A percentile compares a stretch with the other conserved stretches of the same genome.
These are phyloP conservation scores for Boletus sensibilis DNA, from an alignment of 768 basidiomycete species.

Conservation along the genomic window DNA sequence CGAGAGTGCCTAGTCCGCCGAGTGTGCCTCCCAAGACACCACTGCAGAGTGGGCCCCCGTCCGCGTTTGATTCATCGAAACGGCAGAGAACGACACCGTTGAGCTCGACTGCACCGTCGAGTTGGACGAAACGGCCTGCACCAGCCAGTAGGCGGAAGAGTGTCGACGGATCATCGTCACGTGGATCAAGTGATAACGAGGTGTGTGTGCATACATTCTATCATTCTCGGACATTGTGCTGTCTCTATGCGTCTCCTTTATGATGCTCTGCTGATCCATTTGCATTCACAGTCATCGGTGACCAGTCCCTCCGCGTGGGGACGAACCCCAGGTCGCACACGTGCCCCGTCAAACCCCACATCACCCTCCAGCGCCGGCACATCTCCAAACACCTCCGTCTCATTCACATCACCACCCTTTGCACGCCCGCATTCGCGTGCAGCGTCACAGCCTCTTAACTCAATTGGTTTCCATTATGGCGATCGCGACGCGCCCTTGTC, in stretches of 20 bases:
- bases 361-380: conserved; percentile 31
- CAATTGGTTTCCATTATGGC: conserved; percentile 42
- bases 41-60: conserved; percentile 38
- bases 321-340: conserved; percentile 47
- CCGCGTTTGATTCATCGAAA: conserved; percentile 67
- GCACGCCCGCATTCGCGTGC: conserved; percentile 69
- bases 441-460: conserved; percentile 45
- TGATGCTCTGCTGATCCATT: conserved; percentile 10
- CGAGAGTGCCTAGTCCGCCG: conserved; percentile 45
- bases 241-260: background rate
- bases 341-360: conserved; percentile 73
- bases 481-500: conserved; percentile 29
- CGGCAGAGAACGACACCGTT: conserved; percentile 73
- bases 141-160: conserved; percentile 72
- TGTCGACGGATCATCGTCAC: conserved; percentile 54
- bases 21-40: conserved; percentile 59
- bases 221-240: background rate
- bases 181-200: conserved; percentile 67
- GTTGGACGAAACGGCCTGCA: conserved; percentile 68
- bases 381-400: conserved; percentile 42
- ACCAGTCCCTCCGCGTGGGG: conserved; percentile 46
- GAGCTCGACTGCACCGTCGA: conserved; percentile 60
- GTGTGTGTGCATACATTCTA: conserved; percentile 37
- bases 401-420: conserved; percentile 43
- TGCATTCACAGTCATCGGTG: conserved; percentile 30